Percentiles rank a stretch among this genome's conserved stretches.
phyloP scores from a whole-genome alignment of 768 basidiomycete species.

The Exsudoporus frostii region DNA sequence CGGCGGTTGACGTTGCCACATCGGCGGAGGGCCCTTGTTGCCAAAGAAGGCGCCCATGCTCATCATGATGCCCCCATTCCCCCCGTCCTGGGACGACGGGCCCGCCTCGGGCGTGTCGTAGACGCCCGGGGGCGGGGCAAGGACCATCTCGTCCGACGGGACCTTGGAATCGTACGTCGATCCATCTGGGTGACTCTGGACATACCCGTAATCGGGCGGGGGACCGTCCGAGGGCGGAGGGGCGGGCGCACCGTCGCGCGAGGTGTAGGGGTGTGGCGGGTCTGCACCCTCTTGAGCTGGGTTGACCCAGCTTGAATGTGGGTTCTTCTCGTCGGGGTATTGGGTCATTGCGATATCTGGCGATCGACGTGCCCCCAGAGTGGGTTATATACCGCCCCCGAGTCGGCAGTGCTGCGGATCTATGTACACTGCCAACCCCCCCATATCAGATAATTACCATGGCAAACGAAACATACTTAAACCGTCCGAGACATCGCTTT shows the following conservation, averaged over 20 bases:
- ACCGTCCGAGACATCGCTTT: background rate
- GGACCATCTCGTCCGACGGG: background rate
- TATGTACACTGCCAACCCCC: background rate
- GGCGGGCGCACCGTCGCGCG: conserved; percentile 6
- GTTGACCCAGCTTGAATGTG: conserved; percentile 13
- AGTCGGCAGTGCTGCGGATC: background rate
- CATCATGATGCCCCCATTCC: conserved; percentile 3
- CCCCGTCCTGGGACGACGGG: conserved; percentile 2
- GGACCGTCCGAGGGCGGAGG: background rate
- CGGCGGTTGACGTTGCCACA: conserved; percentile 26
- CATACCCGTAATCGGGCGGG: conserved; percentile 14
- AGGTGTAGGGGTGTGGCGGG: conserved; percentile 1
- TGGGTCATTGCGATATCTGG: conserved; percentile 10
- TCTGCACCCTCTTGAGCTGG: conserved; percentile 2
- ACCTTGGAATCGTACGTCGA: background rate
- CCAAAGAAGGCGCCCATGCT: conserved; percentile 28
- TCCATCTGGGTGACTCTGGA: conserved; percentile 1
- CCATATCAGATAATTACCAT: background rate
- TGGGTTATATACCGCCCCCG: background rate
- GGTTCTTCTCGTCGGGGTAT: conserved; percentile 26
- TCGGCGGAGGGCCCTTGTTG: conserved; percentile 21
- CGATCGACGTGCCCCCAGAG: background rate
- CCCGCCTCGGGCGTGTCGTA: background rate
- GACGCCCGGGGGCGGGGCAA: background rate
- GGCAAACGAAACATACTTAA: background rate